These are phyloP conservation scores for Yarrowia sp. DNA, from an alignment of 805 yeast genomes.

Conservation along the genomic window DNA sequence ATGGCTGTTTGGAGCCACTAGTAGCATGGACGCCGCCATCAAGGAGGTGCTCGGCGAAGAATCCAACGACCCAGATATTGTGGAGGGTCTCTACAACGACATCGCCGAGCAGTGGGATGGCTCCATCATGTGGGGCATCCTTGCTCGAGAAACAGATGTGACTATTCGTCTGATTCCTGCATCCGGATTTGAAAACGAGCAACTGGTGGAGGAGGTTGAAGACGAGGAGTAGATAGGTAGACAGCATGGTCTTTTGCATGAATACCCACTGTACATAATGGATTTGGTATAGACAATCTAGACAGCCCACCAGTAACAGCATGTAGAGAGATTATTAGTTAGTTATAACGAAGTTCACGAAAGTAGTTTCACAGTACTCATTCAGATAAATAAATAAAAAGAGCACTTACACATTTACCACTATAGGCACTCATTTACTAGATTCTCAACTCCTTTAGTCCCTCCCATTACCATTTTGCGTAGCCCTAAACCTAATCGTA, in stretches of 20 bases:
- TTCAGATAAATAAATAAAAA: no score
- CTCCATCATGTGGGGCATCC: not conserved
- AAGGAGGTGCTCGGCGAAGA: conserved; percentile 1
- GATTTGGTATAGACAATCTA: not conserved
- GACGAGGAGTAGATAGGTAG: not conserved
- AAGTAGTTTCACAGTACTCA: no score
- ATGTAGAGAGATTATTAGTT: not conserved
- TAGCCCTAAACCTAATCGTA: conserved; percentile 25
- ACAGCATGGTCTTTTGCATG: not conserved
- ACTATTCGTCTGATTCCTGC: conserved; percentile 14
- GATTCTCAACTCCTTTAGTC: no score
- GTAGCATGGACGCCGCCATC: conserved; percentile 1
- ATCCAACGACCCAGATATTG: not conserved
- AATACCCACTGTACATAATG: not conserved
- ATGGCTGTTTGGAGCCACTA: not conserved
- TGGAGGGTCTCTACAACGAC: not conserved
- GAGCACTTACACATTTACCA: no score
- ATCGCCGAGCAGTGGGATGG: conserved; percentile 15
- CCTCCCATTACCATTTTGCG: not conserved
- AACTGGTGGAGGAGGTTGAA: not conserved
- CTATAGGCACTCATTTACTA: no score
- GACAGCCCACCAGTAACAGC: not conserved
- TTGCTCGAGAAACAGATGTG: not conserved
- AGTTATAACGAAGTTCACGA: no score
- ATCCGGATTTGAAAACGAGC: not conserved